phyloP scores from a whole-genome alignment of 495 filamentous ascomycete species.

The Neurospora sp. region DNA sequence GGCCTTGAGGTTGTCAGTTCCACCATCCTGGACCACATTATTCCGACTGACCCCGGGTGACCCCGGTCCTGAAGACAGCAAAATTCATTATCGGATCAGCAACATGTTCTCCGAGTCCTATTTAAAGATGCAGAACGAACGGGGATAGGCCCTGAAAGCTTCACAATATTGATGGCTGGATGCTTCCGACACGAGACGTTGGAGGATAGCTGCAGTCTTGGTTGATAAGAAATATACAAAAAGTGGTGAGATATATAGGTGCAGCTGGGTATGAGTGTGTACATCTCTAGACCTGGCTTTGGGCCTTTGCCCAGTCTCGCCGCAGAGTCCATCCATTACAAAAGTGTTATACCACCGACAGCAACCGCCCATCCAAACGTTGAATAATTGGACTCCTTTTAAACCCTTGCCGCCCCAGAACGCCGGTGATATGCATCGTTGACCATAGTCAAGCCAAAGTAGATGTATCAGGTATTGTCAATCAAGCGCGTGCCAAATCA shows the following conservation, averaged over 20 bases:
- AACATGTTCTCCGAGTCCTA: not conserved
- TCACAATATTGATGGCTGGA: not conserved
- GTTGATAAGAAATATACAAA: not conserved
- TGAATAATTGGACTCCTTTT: not conserved
- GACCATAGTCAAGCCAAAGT: conserved; percentile 3
- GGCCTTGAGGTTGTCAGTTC: not conserved
- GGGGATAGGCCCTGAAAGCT: not conserved
- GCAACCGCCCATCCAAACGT: not conserved
- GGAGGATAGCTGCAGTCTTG: not conserved
- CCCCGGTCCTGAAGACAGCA: not conserved
- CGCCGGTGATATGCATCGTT: conserved; percentile 2
- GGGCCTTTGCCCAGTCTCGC: not conserved
- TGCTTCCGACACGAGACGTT: not conserved
- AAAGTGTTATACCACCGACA: not conserved
- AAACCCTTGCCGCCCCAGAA: not conserved
- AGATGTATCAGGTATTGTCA: not conserved
- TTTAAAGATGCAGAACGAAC: not conserved
- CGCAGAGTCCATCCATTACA: not conserved
- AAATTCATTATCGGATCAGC: not conserved
- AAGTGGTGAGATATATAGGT: not conserved
- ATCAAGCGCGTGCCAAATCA: not conserved
- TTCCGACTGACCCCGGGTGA: not conserved
- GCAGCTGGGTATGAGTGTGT: not conserved
- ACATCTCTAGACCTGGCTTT: not conserved
- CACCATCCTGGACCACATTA: not conserved